Evolutionary conservation across 2,329 filamentous ascomycete species (phyloP).

Genomic region (Xylaria hypoxylon): DNA sequence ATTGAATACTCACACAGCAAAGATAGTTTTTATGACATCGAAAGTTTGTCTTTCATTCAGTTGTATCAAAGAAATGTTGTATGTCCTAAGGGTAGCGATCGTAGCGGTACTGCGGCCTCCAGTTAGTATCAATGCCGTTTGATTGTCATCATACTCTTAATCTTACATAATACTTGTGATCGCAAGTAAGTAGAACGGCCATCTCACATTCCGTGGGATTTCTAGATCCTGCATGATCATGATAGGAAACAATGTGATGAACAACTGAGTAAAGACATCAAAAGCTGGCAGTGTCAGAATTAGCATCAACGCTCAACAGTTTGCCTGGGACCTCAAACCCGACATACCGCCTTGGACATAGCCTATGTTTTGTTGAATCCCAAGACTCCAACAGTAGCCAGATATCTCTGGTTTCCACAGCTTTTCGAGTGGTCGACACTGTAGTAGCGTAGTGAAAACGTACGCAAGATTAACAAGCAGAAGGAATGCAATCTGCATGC

Average conservation of each 20-base stretch:
- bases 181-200: constrained; percentile 53
- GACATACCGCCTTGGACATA: constrained; percentile 52
- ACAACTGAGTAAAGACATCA: constrained; percentile 53
- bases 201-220: constrained; percentile 46
- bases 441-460: constrained; percentile 51
- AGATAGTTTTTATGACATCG: constrained; percentile 50
- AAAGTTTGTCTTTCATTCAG: constrained; percentile 48
- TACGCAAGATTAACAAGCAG: constrained; percentile 51
- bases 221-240: constrained; percentile 50
- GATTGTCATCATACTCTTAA: too few relatives aligned
- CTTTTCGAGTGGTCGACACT: constrained; percentile 54
- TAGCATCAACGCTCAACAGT: background rate
- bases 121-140: constrained; percentile 9
- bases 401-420: constrained; percentile 51
- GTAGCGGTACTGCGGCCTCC: constrained; percentile 46
- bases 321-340: background rate
- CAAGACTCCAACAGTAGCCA: constrained; percentile 51
- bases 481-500: constrained; percentile 50
- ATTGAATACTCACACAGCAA: constrained; percentile 48
- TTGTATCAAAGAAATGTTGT: constrained; percentile 50
- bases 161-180: constrained; percentile 49
- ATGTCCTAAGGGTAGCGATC: constrained; percentile 52
- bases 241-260: constrained; percentile 52
- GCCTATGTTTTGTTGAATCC: constrained; percentile 51
- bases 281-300: constrained; percentile 45